Percentiles rank a stretch among this genome's conserved stretches.
Conservation (phyloP, 495 filamentous ascomycete species). For the Usnea hakonensis region DNA sequence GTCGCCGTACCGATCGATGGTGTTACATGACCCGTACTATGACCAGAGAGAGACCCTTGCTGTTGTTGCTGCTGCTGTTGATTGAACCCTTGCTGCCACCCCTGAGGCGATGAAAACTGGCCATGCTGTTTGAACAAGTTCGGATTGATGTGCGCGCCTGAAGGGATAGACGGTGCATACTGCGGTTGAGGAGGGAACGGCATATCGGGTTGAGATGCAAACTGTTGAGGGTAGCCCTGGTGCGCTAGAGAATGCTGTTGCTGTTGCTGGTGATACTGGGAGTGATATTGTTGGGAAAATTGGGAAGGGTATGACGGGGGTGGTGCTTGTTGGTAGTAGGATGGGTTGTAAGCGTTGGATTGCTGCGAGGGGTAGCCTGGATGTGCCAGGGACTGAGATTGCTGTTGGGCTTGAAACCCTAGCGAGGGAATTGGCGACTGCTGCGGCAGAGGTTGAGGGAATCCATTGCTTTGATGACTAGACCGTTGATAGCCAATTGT, state of each 20-base stretch:
- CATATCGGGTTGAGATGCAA: conserved; percentile 19
- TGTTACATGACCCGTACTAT: neutral
- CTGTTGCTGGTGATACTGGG: conserved; percentile 28
- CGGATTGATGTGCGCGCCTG: conserved; percentile 59
- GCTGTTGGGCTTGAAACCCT: conserved; percentile 20
- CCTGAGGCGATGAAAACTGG: conserved; percentile 30
- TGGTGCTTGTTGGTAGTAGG: conserved; percentile 26
- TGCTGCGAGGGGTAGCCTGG: conserved; percentile 15
- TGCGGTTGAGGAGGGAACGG: conserved; percentile 1
- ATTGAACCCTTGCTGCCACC: conserved; percentile 31
- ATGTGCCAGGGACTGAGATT: neutral
- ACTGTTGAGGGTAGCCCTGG: conserved; percentile 31
- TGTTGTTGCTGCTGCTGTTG: conserved; percentile 17
- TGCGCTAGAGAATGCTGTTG: conserved; percentile 17
- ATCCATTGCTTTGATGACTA: conserved; percentile 18
- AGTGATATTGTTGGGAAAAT: conserved; percentile 22
- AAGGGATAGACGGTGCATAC: conserved; percentile 32
- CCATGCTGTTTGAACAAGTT: conserved; percentile 51
- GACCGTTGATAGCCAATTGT: conserved; percentile 15
- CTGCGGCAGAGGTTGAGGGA: conserved; percentile 21
- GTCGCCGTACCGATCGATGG: neutral
- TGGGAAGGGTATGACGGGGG: conserved; percentile 19
- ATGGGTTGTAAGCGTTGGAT: conserved; percentile 21
- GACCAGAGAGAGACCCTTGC: neutral
- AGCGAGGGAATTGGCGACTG: conserved; percentile 28